Conservation (phyloP, 192 early-diverging fungal genomes). For the Backusella sp. region DNA sequence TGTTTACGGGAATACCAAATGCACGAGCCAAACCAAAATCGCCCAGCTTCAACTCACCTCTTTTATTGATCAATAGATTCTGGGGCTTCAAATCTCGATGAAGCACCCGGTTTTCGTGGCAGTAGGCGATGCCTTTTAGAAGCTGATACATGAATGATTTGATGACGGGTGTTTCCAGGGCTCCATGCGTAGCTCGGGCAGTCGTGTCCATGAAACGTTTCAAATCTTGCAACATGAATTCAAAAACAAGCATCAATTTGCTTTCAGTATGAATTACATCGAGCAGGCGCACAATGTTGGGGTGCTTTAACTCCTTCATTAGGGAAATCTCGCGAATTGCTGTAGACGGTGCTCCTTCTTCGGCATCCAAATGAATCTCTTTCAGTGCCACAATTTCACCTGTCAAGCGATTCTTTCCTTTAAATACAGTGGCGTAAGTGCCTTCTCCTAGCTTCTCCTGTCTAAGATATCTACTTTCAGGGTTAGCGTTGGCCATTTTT, state of each 20-base stretch:
- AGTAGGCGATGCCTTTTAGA: constrained; percentile 78
- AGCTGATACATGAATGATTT: constrained; percentile 85
- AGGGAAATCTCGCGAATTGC: constrained; percentile 98
- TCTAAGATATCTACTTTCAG: constrained; percentile 57
- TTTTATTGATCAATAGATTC: constrained; percentile 79
- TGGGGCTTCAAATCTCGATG: constrained; percentile 88
- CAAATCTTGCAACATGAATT: constrained; percentile 86
- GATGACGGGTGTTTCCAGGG: constrained; percentile 60
- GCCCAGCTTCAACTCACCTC: constrained; percentile 80
- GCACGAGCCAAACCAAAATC: constrained; percentile 84
- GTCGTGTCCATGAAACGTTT: constrained; percentile 84
- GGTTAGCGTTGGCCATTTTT: constrained; percentile 14
- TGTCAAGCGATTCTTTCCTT: constrained; percentile 74
- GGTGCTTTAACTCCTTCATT: constrained; percentile 94
- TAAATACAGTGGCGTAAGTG: constrained; percentile 91
- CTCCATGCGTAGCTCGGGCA: constrained; percentile 61
- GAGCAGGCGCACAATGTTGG: constrained; percentile 84
- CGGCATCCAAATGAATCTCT: constrained; percentile 88
- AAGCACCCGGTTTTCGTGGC: constrained; percentile 81
- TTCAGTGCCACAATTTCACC: constrained; percentile 94
- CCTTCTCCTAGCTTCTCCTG: constrained; percentile 97
- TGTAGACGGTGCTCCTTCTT: constrained; percentile 94
- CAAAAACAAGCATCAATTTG: constrained; percentile 84
- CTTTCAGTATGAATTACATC: constrained; percentile 86
- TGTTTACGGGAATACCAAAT: constrained; percentile 86